Base-by-base conservation (phyloP, 495 filamentous ascomycete genomes). In the Ascodesmis nigricans region DNA sequence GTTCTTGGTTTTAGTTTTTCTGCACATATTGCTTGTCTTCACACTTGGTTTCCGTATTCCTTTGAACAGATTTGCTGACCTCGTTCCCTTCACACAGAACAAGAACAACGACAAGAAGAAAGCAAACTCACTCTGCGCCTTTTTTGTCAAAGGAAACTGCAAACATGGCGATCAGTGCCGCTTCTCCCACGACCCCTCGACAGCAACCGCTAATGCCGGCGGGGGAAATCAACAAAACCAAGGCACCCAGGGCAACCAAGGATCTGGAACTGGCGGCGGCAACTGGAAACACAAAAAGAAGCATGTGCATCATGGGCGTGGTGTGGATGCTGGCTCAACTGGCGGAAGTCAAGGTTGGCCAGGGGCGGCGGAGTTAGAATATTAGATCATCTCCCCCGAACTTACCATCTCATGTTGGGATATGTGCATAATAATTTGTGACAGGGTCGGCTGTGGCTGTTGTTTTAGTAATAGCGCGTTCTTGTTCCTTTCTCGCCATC, bases 121-220 rank as follows among this genome's bases (percentile, higher is more conserved):
- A 50, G 37, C 16, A 43, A 47, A 31, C 37, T 33, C 37, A 36
- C 29, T 46, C 15, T 50, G 47, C 24, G 34, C 45, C 24, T 50
- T 50, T 28, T 50, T 28, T 32, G 41, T 45, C 18, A 50, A 50
- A 20, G 47, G 47, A n/a, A 50, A 50, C 21, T 50, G 47, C 34
- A 49, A 49, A 29, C 49, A 50, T 21, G 47, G 47, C 25, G 47
- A 50, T 34, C 38, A 36, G 22, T 50, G 47, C 34, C 36, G 47
- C 7, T 50, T 50, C 21, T 43, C 48, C 15, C 47, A 50, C 29
- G 47, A 50, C 11, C 47, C 47, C 18, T 13, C 36, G 20, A 31
- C 29, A 2, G 29, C 29, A 13, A 11, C 26, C 21, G 14, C 31
- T 16, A 21, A 26, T 23, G 23, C 30, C 9, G 38, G 38, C 2